phyloP scores from a whole-genome alignment of 805 yeast genomes.

The Candida qinlingensis region DNA sequence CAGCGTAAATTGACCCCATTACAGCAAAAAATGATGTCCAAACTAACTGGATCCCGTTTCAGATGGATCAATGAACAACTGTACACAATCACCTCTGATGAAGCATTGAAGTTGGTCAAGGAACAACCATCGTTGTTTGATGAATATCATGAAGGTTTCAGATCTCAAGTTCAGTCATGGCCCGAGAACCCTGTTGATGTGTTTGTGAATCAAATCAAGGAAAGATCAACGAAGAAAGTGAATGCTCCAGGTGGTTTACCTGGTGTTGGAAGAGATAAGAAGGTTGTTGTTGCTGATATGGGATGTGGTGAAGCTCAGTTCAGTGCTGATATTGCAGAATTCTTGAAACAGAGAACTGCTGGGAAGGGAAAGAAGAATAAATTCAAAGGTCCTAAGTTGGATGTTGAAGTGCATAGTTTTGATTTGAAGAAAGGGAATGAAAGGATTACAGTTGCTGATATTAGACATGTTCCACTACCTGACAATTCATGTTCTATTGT shows the following conservation, averaged over 20 bases:
- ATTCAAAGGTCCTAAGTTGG: constrained; percentile 37
- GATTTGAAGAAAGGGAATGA: constrained; percentile 88
- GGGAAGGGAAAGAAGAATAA: constrained; percentile 25
- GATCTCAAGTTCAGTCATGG: constrained; percentile 94
- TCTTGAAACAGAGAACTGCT: constrained; percentile 33
- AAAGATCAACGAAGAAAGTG: constrained; percentile 56
- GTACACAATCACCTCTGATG: constrained; percentile 78
- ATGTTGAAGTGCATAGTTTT: constrained; percentile 75
- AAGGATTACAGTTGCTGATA: constrained; percentile 94
- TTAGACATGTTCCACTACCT: constrained; percentile 78
- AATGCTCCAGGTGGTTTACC: constrained; percentile 97
- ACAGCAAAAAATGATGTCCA: constrained; percentile 94
- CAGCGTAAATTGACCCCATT: constrained; percentile 67
- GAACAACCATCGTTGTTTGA: constrained; percentile 86
- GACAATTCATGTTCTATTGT: constrained; percentile 81
- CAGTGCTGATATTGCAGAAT: constrained; percentile 56
- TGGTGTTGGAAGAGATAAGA: constrained; percentile 44
- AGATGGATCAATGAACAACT: constrained; percentile 97
- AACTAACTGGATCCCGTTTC: constrained; percentile 90
- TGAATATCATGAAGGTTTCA: constrained; percentile 93
- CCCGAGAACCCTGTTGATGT: constrained; percentile 98
- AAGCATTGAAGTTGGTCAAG: constrained; percentile 66
- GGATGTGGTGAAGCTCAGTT: constrained; percentile 98
- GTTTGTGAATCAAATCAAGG: constrained; percentile 66
- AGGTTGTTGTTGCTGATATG: constrained; percentile 91